Evolutionary conservation across 768 basidiomycete genomes (phyloP), one percentile per base, ranked within the genome.

Genomic region (Podaxis sp.): DNA sequence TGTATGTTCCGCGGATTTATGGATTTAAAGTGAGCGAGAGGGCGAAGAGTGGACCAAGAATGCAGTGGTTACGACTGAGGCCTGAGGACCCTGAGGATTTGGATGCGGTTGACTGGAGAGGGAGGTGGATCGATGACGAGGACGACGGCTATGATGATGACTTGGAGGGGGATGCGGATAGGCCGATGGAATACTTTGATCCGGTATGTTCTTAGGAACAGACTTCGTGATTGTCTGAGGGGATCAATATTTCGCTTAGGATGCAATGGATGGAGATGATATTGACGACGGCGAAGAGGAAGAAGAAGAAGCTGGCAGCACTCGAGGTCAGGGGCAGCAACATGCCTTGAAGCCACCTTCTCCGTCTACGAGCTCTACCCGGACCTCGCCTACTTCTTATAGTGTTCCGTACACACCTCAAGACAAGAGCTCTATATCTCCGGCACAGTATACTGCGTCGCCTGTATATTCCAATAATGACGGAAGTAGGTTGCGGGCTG

Each of bases 1-100:
- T 98, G 13, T 98, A 99, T 71, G 82, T 87, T 15, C 93, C 96
- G 4, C 85, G 90, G 73, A 96, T 99, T 71, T 98, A 98, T 68
- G 97, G 97, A 0, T 99, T 99, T 83, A 93, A 90, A 76, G 96
- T 99, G 27, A 95, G 90, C 71, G 97, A 99, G 73, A 81, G 93
- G 56, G 94, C 97, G 11, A 91, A 94, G 73, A 92, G 86, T 68
- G 97, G 97, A 4, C 97, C 97, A 13, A 82, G 97, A 63, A 98
- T 99, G 96, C 89, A 90, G 70, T 99, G 97, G 97, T 74, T 98
- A 74, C 82, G 97, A 59, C 73, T 94, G 74, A 80, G 96, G 63
- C 96, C 96, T 36, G 87, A 90, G 72, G 86, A 80, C 62, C 82
- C 87, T 1, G 84, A 84, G 59, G 93, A 96, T 68, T 74, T 98